Percentiles rank a stretch among this genome's conserved stretches.
phyloP scores from a whole-genome alignment of 768 basidiomycete genomes.

The Tylopilus rubrobrunneus region DNA sequence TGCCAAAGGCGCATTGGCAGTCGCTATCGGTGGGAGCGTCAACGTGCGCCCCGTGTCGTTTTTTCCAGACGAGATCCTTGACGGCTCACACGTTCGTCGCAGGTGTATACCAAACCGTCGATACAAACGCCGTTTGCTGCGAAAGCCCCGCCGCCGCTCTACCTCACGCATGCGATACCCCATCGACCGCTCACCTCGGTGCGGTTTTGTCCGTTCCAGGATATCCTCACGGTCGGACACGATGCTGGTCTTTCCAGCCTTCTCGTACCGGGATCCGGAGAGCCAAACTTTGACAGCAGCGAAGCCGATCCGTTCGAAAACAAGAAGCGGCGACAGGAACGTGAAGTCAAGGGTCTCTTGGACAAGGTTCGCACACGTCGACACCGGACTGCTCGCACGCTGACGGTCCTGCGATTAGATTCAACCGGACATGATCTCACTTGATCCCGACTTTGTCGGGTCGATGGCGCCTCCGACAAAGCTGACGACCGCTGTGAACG shows the following conservation, averaged over 20 bases:
- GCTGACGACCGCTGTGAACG: constrained; percentile 47
- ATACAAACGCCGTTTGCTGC: constrained; percentile 53
- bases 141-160: constrained; percentile 67
- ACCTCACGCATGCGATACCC: constrained; percentile 84
- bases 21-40: constrained; percentile 78
- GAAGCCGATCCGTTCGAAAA: constrained; percentile 97
- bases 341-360: constrained; percentile 85
- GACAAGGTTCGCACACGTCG: constrained; percentile 61
- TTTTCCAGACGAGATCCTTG: background rate
- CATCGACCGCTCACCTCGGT: constrained; percentile 70
- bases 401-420: constrained; percentile 44
- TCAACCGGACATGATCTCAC: constrained; percentile 87
- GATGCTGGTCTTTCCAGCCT: constrained; percentile 75
- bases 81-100: background rate
- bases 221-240: constrained; percentile 79
- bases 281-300: constrained; percentile 89
- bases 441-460: constrained; percentile 75
- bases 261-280: constrained; percentile 88
- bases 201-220: constrained; percentile 87
- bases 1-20: constrained; percentile 75
- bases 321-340: constrained; percentile 73
- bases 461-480: constrained; percentile 60
- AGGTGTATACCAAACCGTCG: constrained; percentile 72
- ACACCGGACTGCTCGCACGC: background rate
- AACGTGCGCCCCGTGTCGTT: constrained; percentile 49